These are phyloP conservation scores for Fusarium penzigii DNA, from an alignment of 2,329 filamentous ascomycete genomes.

Conservation along the genomic window DNA sequence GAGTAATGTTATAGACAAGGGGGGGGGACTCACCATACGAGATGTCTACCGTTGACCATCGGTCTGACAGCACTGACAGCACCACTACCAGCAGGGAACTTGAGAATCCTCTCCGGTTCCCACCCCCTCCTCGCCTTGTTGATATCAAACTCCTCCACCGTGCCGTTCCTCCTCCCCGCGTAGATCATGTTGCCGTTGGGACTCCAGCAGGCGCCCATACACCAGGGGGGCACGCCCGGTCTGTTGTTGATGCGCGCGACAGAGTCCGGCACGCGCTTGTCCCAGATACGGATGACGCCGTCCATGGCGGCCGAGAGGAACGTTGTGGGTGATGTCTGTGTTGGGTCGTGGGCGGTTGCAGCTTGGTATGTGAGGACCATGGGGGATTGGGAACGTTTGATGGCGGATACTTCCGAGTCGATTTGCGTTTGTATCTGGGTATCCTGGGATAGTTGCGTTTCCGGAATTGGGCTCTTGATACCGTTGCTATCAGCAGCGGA, in stretches of 20 bases:
- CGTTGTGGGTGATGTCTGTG: slow-evolving; percentile 69
- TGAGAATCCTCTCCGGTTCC: slow-evolving; percentile 75
- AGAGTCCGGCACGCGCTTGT: slow-evolving; percentile 73
- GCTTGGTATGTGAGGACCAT: slow-evolving; percentile 38
- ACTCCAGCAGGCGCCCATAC: slow-evolving; percentile 96
- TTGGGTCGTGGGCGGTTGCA: slow-evolving; percentile 49
- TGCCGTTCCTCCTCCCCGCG: slow-evolving; percentile 84
- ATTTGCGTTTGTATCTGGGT: slow-evolving; percentile 10
- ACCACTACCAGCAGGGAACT: slow-evolving; percentile 86
- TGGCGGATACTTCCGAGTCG: slow-evolving; percentile 5
- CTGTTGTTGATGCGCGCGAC: slow-evolving; percentile 77
- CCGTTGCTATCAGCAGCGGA: slow-evolving; percentile 14
- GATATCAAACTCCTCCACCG: slow-evolving; percentile 90
- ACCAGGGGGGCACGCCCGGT: slow-evolving; percentile 86
- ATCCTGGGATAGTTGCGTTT: slow-evolving; percentile 5
- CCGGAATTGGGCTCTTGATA: slow-evolving; percentile 1
- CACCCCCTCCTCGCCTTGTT: slow-evolving; percentile 71
- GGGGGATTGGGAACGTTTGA: slow-evolving; percentile 26
- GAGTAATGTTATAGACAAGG: neutral
- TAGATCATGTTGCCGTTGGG: slow-evolving; percentile 96
- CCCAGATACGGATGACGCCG: slow-evolving; percentile 91
- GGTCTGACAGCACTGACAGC: slow-evolving; percentile 83
- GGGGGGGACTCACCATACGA: slow-evolving; percentile 64
- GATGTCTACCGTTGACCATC: slow-evolving; percentile 90
- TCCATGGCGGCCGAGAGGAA: slow-evolving; percentile 90